These are phyloP conservation scores for Hirschfeldia incana DNA, from an alignment of 345 rosid genomes.

Conservation along the genomic window DNA sequence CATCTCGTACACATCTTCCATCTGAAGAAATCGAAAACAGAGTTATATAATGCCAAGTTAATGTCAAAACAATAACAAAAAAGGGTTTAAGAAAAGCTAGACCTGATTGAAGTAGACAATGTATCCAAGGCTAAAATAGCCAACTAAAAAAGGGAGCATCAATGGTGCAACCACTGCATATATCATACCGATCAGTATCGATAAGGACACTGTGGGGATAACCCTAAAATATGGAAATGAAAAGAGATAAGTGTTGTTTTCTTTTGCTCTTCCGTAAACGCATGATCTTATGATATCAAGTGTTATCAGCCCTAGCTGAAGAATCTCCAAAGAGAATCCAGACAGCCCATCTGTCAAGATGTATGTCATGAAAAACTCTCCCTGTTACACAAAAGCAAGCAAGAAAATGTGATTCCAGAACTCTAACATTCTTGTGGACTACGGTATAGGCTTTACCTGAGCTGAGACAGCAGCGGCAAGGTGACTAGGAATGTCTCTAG, in stretches of 20 bases:
- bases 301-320: conserved; percentile 67
- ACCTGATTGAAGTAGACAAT: conserved; percentile 85
- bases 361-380: conserved; percentile 84
- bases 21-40: conserved; percentile 43
- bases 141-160: conserved; percentile 80
- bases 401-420: not conserved
- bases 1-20: conserved; percentile 73
- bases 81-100: not conserved
- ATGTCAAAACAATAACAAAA: not conserved
- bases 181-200: conserved; percentile 75
- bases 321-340: conserved; percentile 82
- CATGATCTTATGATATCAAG: conserved; percentile 55
- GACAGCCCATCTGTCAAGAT: conserved; percentile 82
- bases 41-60: conserved; percentile 1
- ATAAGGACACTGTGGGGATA: conserved; percentile 68
- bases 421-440: not conserved
- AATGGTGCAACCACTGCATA: conserved; percentile 83
- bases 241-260: conserved; percentile 67
- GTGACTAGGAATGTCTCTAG: conserved; percentile 72
- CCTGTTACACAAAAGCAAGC: conserved; percentile 47
- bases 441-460: conserved; percentile 53
- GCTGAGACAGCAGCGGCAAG: conserved; percentile 84
- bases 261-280: conserved; percentile 53
- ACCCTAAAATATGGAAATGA: conserved; percentile 74
- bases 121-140: conserved; percentile 80